Conservation (phyloP, 805 yeast species). For the Lipomyces starkeyi region DNA sequence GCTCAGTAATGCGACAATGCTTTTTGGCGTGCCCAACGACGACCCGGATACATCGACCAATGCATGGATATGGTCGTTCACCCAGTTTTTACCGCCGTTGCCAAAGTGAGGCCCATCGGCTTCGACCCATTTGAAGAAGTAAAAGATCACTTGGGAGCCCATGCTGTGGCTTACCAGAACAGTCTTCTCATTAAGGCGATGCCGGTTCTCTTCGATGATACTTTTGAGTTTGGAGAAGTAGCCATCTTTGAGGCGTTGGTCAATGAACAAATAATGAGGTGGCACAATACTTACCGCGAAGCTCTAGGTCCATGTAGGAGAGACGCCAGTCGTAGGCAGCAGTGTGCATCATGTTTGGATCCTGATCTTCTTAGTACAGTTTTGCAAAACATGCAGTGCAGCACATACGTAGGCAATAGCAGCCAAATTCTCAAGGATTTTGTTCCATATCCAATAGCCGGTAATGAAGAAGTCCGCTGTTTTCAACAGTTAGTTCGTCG, state of each 20-base stretch:
- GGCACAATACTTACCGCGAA: conserved; percentile 72
- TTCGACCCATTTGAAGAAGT: conserved; percentile 95
- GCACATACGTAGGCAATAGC: conserved; percentile 72
- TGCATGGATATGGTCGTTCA: conserved; percentile 79
- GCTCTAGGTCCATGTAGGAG: conserved; percentile 85
- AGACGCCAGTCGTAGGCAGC: conserved; percentile 98
- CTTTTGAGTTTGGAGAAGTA: conserved; percentile 72
- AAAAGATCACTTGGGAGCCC: conserved; percentile 91
- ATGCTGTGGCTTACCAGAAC: conserved; percentile 91
- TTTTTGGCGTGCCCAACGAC: conserved; percentile 92
- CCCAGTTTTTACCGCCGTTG: conserved; percentile 91
- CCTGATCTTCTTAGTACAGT: conserved; percentile 44
- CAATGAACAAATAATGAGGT: neutral
- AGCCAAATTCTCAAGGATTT: conserved; percentile 89
- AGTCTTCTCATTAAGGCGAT: conserved; percentile 64
- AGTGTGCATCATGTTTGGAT: conserved; percentile 84
- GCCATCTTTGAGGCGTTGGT: conserved; percentile 4
- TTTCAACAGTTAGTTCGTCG: neutral
- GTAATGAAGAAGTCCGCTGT: conserved; percentile 90
- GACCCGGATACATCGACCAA: conserved; percentile 89
- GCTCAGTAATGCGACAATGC: conserved; percentile 87
- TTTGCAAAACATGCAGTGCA: neutral
- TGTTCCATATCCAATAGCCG: conserved; percentile 99
- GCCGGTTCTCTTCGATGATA: conserved; percentile 67
- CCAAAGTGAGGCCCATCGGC: conserved; percentile 82